Evolutionary conservation across 805 yeast genomes (phyloP).

Genomic region (Starmerella potacharoeniae): DNA sequence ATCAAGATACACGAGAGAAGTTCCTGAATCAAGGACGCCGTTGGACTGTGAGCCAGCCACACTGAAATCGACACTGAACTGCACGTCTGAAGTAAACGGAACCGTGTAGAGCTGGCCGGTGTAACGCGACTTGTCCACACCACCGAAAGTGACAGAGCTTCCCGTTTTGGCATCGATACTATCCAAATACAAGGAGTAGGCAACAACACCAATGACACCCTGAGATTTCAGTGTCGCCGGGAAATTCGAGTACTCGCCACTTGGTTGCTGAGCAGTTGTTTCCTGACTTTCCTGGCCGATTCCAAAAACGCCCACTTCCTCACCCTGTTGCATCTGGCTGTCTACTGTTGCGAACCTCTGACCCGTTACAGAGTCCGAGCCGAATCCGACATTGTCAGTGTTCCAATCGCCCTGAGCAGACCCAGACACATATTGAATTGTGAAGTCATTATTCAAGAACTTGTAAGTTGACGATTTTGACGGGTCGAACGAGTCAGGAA

Average conservation of each 20-base stretch:
- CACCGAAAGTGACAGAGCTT: slow-evolving; percentile 42
- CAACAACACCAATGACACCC: slow-evolving; percentile 33
- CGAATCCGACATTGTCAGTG: slow-evolving; percentile 45
- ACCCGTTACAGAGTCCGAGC: slow-evolving; percentile 33
- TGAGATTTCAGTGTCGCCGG: slow-evolving; percentile 30
- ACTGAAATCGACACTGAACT: slow-evolving; percentile 15
- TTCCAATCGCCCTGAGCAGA: slow-evolving; percentile 45
- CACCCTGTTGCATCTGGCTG: slow-evolving; percentile 3
- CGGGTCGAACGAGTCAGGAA: slow-evolving; percentile 8
- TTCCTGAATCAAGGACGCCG: slow-evolving; percentile 41
- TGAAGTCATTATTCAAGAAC: slow-evolving; percentile 20
- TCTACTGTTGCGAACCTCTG: slow-evolving; percentile 14
- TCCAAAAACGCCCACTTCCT: slow-evolving; percentile 14
- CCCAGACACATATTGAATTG: slow-evolving; percentile 30
- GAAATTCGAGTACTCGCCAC: slow-evolving; percentile 24
- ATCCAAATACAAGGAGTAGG: slow-evolving; percentile 39
- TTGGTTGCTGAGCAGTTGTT: slow-evolving; percentile 1
- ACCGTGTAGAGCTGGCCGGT: slow-evolving; percentile 33
- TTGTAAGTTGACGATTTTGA: slow-evolving; percentile 21
- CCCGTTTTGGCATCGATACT: slow-evolving; percentile 20
- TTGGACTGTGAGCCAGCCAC: slow-evolving; percentile 7
- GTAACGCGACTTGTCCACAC: slow-evolving; percentile 53
- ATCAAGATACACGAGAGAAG: slow-evolving; percentile 40
- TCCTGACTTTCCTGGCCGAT: slow-evolving; percentile 13
- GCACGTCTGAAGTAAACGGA: slow-evolving; percentile 7